Base-by-base conservation (phyloP, 495 filamentous ascomycete genomes). In the Viridothelium virens region DNA sequence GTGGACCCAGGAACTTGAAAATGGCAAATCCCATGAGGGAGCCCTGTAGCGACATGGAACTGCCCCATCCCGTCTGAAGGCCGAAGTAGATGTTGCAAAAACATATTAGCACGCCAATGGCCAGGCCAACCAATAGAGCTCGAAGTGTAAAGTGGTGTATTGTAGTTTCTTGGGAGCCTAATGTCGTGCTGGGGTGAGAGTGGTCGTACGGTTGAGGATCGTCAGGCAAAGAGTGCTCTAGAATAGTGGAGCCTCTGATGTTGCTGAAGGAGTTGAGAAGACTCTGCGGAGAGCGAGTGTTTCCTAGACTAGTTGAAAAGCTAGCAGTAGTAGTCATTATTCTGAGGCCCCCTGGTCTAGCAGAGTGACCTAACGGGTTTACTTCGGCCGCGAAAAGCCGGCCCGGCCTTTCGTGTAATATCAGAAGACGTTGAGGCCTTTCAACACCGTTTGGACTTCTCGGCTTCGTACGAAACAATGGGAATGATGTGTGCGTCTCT, bases 31-130 rank as follows among this genome's bases (percentile, higher is more conserved):
- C 93, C 65, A 97, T 88, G 64, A 97, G 78, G 12, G 90, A 89
- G 1, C 92, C 87, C 0, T 92, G 92, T 92, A 97, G 96, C 16
- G 87, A 81, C 87, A 90, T 90, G 10, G 85, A 83, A 65, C 82
- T 86, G 65, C 86, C 81, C 92, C 93, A 97, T 69, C 93, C 93
- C 3, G 91, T 96, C 75, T 97, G 93, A 31, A 97, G 81, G 14
- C 93, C 93, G 71, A 97, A 97, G 73, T 96, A 97, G 79, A 89
- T 94, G 76, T 96, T 96, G 38, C 89, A 92, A 77, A 95, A 96
- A 68, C 89, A 91, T 67, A 96, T 94, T 44, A 96, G 79, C 2
- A 91, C 82, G 31, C 93, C 93, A 66, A 97, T 92, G 3, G 82
- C 76, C 6, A 96, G 77, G 44, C 93, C 93, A 63, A 91, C 91